Conservation (phyloP, 495 filamentous ascomycete species). For the Cercophora newfieldiana region DNA sequence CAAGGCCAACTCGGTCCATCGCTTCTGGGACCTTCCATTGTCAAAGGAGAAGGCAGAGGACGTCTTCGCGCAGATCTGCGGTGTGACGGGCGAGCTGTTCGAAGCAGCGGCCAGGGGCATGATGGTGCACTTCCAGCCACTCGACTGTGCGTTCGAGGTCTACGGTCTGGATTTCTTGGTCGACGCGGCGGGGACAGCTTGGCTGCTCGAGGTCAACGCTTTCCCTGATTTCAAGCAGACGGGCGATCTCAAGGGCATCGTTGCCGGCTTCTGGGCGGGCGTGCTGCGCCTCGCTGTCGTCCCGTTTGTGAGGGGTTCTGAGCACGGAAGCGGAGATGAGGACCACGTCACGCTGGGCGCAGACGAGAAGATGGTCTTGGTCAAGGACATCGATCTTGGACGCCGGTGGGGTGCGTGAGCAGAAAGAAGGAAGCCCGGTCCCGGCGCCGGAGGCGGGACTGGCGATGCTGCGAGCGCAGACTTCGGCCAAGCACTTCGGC, state of each 20-base stretch:
- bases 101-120: constrained; percentile 79
- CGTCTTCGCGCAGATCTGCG: constrained; percentile 72
- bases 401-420: constrained; percentile 25
- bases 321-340: constrained; percentile 14
- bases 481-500: not conserved
- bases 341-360: constrained; percentile 23
- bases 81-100: constrained; percentile 71
- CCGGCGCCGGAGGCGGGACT: not conserved
- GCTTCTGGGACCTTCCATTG: constrained; percentile 68
- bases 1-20: constrained; percentile 50
- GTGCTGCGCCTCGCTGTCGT: constrained; percentile 65
- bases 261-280: constrained; percentile 73
- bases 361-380: constrained; percentile 30
- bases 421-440: not conserved
- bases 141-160: constrained; percentile 86
- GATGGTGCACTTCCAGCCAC: constrained; percentile 86
- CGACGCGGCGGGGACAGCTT: constrained; percentile 61
- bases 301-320: constrained; percentile 30
- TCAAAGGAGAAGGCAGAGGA: constrained; percentile 27
- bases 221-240: constrained; percentile 96
- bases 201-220: constrained; percentile 90
- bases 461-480: no score
- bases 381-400: constrained; percentile 37
- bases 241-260: constrained; percentile 67
- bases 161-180: constrained; percentile 92